Evolutionary conservation across 495 filamentous ascomycete genomes (phyloP).

Genomic region (Aspergillus bertholletiae): DNA sequence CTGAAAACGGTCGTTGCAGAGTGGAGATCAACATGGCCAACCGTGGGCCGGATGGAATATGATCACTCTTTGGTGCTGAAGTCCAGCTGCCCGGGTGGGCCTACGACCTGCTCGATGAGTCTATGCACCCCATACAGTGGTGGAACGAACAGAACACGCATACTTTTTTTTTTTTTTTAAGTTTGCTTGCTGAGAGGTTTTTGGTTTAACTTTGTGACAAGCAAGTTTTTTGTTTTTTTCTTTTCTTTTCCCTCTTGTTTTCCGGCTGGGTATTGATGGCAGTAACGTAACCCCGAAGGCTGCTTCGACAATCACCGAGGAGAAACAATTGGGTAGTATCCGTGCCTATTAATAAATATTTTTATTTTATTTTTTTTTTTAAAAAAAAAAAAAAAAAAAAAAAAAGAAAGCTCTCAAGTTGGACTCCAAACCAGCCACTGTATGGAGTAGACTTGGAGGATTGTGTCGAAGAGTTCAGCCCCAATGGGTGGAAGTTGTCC

Average conservation of each 20-base stretch:
- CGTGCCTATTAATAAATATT: too few species aligned
- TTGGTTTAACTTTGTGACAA: constrained; percentile 8
- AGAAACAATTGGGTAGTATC: background rate
- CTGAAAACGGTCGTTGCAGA: constrained; percentile 1
- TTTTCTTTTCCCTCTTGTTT: background rate
- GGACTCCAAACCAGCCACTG: too few species aligned
- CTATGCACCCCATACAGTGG: background rate
- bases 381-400: too few species aligned
- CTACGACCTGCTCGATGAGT: background rate
- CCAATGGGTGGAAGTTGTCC: too few species aligned
- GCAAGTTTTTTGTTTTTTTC: background rate
- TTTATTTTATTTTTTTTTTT: too few species aligned
- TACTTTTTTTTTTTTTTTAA: background rate
- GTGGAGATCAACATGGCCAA: constrained; percentile 1
- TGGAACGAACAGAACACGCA: background rate
- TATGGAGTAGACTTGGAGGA: background rate
- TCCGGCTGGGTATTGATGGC: background rate
- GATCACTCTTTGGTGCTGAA: background rate
- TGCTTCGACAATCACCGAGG: too few species aligned
- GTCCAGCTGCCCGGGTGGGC: background rate
- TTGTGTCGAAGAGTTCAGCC: too few species aligned
- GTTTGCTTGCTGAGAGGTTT: constrained; percentile 10
- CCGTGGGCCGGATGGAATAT: constrained; percentile 1
- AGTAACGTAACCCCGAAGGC: too few species aligned
- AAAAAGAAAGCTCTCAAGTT: too few species aligned